Evolutionary conservation across 2,329 filamentous ascomycete genomes (phyloP), one percentile per base, ranked within the genome.

Genomic region (Cladosporium sp.): DNA sequence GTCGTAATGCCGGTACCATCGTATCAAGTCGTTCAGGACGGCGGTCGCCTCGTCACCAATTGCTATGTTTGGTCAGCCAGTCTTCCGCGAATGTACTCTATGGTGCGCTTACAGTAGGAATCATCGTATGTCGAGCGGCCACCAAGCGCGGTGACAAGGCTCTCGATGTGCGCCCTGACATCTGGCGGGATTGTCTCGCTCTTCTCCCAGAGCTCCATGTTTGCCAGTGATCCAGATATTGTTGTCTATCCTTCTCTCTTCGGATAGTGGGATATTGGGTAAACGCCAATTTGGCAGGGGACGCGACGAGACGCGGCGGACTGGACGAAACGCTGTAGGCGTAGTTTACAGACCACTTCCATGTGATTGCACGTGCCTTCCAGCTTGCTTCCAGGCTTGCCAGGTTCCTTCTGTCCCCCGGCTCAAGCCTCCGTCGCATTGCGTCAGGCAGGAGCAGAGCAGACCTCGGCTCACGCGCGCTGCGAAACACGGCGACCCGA

Each of bases 11-110:
- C 92, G 93, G 71, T 99, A 86, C 95, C 95, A 99, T 86, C 90
- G 90, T 76, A 95, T 94, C 64, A 99, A 85, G 80, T 99, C 95
- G 69, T 94, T 93, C 66, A 99, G 84, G 74, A 93, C 95, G 66
- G 95, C 92, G 67, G 96, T 83, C 14, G 93, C 94, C 76, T 97
- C 94, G 79, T 98, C 94, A 79, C 95, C 95, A 41, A 98, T 88
- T 52, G 92, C 61, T 64, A 41, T 21, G 26, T 2, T 1, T 2
- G 38, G 8, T 64, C 36, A 64, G 61, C 47, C 24, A 26, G 34
- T 63, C 21, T 63, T 26, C 34, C 12, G 5, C n/a, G 4, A 14
- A 54, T 34, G 15, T 34, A 36, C 10, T 49, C 8, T 51, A 30
- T 2, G 34, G 44, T 30, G 60, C 32, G 24, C 51, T 38, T 57